Evolutionary conservation across 2,329 filamentous ascomycete genomes (phyloP), one percentile per base, ranked within the genome.

Genomic region (Calonectria hawksworthii): DNA sequence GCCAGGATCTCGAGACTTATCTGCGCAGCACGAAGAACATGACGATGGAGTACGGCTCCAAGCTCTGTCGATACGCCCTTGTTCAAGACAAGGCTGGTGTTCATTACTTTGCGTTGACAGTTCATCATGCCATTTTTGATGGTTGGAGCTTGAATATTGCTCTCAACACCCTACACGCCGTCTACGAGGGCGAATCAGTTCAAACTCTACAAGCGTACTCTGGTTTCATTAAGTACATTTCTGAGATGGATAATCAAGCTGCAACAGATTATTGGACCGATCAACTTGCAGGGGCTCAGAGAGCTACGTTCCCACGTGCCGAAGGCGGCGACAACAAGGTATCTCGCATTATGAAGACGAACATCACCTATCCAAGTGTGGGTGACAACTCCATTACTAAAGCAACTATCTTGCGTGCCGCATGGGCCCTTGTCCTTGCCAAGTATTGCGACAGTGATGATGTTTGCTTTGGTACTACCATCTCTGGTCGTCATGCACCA

Each of bases 401-500:
- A 13, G 44, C 65, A 38, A 68, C 65, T 21, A 38, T 61, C 26
- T 23, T 69, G 10, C 67, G 51, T 41, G 67, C 51, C 9, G 67
- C 67, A 3, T 69, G 67, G 67, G 67, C 67, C 21, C 26, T 69
- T 32, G 67, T 69, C 5, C 50, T 69, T 34, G 30, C 67, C 3
- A 16, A 38, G 4, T 69, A 56, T 26, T 56, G 47, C 16, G 52
- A 54, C n/a, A 56, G 13, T 14, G 34, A 69, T n/a, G 67, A 69
- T 23, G 51, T 69, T 36, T 56, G 50, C 18, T 69, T 69, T 47
- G 67, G 67, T 8, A 44, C 50, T 7, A 56, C 51, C 11, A 38
- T 59, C 11, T 69, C 67, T 30, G 67, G 67, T 50, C 67, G 67
- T 10, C 36, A 69, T 61, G 67, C 67, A 8, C 36, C 67, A 7